Evolutionary conservation across 2,329 filamentous ascomycete species (phyloP).

Genomic region (Pseudocercospora musae): DNA sequence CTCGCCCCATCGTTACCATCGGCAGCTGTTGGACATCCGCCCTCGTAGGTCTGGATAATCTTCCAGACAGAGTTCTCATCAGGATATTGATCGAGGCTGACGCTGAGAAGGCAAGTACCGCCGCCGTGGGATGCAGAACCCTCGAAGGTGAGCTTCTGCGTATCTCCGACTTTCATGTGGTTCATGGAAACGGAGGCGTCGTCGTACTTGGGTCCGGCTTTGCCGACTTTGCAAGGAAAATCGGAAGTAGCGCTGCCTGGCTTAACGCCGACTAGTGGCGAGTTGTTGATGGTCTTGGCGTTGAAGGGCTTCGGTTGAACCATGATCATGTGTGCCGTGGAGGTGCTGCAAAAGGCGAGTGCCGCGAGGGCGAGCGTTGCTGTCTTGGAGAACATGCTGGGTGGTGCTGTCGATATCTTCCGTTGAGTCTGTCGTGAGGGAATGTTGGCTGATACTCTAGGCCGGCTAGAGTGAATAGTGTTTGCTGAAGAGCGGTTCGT

Average conservation of each 20-base stretch:
- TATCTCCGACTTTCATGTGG: slow-evolving; percentile 60
- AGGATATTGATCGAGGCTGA: slow-evolving; percentile 73
- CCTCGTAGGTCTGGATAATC: slow-evolving; percentile 83
- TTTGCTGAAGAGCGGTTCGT: slow-evolving; percentile 14
- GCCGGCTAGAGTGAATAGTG: slow-evolving; percentile 19
- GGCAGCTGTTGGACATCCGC: slow-evolving; percentile 78
- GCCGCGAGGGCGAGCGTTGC: slow-evolving; percentile 29
- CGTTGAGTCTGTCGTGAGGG: neutral
- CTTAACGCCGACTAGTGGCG: slow-evolving; percentile 60
- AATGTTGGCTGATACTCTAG: slow-evolving; percentile 15
- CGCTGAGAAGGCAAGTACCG: slow-evolving; percentile 81
- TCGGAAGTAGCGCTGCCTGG: slow-evolving; percentile 41
- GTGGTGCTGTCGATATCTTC: slow-evolving; percentile 7
- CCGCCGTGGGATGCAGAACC: slow-evolving; percentile 81
- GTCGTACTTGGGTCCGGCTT: slow-evolving; percentile 37
- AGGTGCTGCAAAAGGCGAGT: slow-evolving; percentile 39
- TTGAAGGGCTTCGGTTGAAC: slow-evolving; percentile 63
- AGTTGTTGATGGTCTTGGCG: slow-evolving; percentile 54
- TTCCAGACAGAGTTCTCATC: slow-evolving; percentile 69
- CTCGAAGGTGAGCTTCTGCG: slow-evolving; percentile 60
- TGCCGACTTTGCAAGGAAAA: slow-evolving; percentile 64
- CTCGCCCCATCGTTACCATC: slow-evolving; percentile 41
- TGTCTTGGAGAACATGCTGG: slow-evolving; percentile 14
- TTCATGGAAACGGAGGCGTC: slow-evolving; percentile 55
- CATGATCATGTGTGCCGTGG: slow-evolving; percentile 74